Conservation (phyloP, 2,329 filamentous ascomycete genomes). For the Arthrobotrys entomopaga region DNA sequence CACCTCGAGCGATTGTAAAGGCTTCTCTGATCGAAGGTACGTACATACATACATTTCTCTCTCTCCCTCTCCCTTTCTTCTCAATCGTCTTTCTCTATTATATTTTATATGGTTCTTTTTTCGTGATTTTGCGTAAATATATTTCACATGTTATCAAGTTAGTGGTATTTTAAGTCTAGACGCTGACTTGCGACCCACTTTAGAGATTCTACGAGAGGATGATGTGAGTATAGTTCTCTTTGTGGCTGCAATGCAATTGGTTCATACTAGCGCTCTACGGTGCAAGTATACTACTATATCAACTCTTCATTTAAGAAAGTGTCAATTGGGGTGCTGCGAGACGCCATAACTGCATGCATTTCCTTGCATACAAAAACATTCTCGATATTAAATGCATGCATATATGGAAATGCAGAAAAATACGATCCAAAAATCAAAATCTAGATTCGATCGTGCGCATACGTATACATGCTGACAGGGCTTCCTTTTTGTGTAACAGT, state of each 20-base stretch:
- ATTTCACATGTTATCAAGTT: too few relatives aligned
- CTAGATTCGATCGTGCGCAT: too few relatives aligned
- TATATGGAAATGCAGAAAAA: too few relatives aligned
- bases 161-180: conserved; percentile 2
- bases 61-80: not conserved
- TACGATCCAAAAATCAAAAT: too few relatives aligned
- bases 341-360: too few relatives aligned
- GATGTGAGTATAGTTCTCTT: conserved; percentile 26
- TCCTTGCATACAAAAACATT: too few relatives aligned
- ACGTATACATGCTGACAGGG: not conserved
- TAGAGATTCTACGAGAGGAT: conserved; percentile 43
- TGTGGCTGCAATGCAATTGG: too few relatives aligned
- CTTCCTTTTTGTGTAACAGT: conserved; percentile 23
- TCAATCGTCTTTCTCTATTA: not conserved
- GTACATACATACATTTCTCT: not conserved
- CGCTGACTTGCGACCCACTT: conserved; percentile 13
- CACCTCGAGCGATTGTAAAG: conserved; percentile 51
- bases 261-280: too few relatives aligned
- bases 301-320: not conserved
- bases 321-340: too few relatives aligned
- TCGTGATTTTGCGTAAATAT: too few relatives aligned
- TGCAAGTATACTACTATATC: not conserved
- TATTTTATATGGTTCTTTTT: not conserved
- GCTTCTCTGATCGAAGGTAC: conserved; percentile 51
- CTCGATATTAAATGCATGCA: too few relatives aligned